Base-by-base conservation (phyloP, 1,284 basidiomycete genomes). In the Pterulicium gracile region DNA sequence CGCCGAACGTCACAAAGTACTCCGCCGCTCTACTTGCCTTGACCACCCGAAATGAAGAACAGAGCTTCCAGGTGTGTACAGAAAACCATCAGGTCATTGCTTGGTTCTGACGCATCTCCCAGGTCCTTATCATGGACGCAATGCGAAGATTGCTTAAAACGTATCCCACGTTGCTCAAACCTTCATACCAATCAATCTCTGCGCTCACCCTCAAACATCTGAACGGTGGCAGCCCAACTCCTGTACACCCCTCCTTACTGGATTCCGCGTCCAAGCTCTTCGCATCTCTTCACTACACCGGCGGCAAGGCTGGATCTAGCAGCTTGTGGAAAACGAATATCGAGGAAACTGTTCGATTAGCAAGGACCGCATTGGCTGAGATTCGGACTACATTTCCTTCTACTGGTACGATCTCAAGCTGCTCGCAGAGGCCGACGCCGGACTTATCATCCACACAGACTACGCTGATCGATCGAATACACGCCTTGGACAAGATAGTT, bases 241-340 rank as follows among this genome's bases (percentile, higher is more conserved):
- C 71, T 1, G 67, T 66, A 1, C 63, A 69, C 47, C 34, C 46
- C 12, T 44, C 53, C 12, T 52, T 83, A n/a, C 53, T 79, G 1
- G 53, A 64, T 24, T 67, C 75, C 18, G 72, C 77, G 1, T 77
- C 76, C 10, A 56, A 62, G 18, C 64, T 89, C 20, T 81, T 81
- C 50, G 63, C 77, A 2, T 62, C 68, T 13, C 65, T 89, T 3
- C 81, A 80, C 59, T 61, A 73, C 23, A 80, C 81, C 1, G 85
- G 84, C 15, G 87, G 87, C 2, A 89, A 87, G 61, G 79, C 84
- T 3, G 82, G 80, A 15, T 77, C 79, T n/a, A 67, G 73, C 3
- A 73, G 64, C 44, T 55, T 81, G 10, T 89, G 86, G 86, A 71
- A 79, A 50, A 87, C 83, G 56, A 73, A 75, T 12, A 49, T 88